Percentiles rank a stretch among this genome's conserved stretches.
Conservation (phyloP, 148 eudicot genomes). For the Polygonum maritimum region DNA sequence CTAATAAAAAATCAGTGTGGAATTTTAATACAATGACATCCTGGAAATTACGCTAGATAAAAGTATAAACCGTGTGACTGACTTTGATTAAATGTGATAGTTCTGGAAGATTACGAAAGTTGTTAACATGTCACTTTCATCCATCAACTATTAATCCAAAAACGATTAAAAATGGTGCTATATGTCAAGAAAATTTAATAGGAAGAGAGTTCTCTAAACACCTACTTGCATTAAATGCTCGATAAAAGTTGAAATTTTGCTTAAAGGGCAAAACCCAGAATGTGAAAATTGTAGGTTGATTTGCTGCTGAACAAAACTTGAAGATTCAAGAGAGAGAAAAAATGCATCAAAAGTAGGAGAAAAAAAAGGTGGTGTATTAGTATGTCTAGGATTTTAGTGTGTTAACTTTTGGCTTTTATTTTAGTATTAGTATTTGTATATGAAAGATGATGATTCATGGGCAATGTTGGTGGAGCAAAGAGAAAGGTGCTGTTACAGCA, state of each 20-base stretch:
- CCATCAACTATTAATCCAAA: not conserved
- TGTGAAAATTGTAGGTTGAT: not conserved
- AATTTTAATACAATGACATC: not conserved
- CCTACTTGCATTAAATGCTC: not conserved
- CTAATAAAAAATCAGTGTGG: not conserved
- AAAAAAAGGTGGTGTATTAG: not conserved
- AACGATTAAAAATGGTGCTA: not conserved
- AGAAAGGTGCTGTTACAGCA: not conserved
- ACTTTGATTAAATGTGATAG: not conserved
- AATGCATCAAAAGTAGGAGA: constrained; percentile 2
- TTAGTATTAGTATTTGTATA: not conserved
- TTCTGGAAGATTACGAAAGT: not conserved
- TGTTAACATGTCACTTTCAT: constrained; percentile 4
- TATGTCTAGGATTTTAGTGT: not conserved
- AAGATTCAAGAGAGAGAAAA: constrained; percentile 2
- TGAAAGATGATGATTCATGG: not conserved
- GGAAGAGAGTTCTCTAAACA: not conserved
- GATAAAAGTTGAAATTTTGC: not conserved
- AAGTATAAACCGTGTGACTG: not conserved
- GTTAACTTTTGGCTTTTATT: not conserved
- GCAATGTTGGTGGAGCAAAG: constrained; percentile 2
- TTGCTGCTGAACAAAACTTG: not conserved
- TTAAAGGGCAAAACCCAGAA: not conserved
- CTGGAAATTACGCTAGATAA: not conserved
- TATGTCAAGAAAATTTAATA: not conserved